phyloP scores from a whole-genome alignment of 306 rosid species.

The Cucumis cinereus region DNA sequence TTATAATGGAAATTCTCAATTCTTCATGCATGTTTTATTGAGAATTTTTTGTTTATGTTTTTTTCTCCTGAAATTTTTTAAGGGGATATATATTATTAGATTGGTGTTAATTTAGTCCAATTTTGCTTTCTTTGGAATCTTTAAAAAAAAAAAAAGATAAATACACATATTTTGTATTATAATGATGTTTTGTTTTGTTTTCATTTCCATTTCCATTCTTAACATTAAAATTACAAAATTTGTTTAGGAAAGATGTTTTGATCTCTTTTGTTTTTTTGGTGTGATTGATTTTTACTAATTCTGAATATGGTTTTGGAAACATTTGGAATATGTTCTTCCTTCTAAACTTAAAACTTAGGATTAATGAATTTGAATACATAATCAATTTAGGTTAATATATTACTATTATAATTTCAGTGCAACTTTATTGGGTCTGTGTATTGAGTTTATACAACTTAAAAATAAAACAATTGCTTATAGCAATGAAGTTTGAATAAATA shows the following conservation, averaged over 20 bases:
- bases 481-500: background rate
- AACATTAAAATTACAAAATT: background rate
- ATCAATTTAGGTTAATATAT: background rate
- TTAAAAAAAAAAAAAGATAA: background rate
- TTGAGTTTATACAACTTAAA: background rate
- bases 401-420: background rate
- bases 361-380: background rate
- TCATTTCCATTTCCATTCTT: background rate
- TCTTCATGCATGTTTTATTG: background rate
- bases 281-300: background rate
- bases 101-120: background rate
- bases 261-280: background rate
- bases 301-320: background rate
- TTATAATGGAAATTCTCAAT: background rate
- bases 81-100: background rate
- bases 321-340: background rate
- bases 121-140: background rate
- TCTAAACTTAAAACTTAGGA: background rate
- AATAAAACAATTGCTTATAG: background rate
- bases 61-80: background rate
- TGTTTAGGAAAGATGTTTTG: background rate
- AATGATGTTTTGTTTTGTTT: background rate
- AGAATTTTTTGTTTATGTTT: background rate
- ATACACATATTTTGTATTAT: background rate
- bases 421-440: background rate